These are phyloP conservation scores for Trichoderma aggressivum DNA, from an alignment of 2,329 filamentous ascomycete genomes.

Conservation along the genomic window DNA sequence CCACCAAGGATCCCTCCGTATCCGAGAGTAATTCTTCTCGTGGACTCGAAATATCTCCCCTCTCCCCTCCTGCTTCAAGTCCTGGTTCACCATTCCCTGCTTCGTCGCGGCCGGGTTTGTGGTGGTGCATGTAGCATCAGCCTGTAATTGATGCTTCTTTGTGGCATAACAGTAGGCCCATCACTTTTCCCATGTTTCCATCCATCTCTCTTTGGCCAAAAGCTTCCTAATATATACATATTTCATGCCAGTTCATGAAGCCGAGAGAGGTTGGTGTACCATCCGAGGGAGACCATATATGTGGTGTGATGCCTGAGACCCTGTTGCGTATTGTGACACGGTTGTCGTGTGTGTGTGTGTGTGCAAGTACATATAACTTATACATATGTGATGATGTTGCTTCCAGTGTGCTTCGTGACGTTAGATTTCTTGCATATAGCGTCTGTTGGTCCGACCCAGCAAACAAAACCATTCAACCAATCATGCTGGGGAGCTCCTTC, in stretches of 20 bases:
- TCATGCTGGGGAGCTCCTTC: constrained; percentile 24
- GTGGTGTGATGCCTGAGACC: not conserved
- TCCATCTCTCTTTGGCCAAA: not conserved
- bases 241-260: not conserved
- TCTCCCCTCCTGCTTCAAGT: not conserved
- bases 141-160: not conserved
- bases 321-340: not conserved
- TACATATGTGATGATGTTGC: not conserved
- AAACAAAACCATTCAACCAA: constrained; percentile 8
- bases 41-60: not conserved
- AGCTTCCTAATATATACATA: not conserved
- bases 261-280: not conserved
- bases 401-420: not conserved
- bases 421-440: not conserved
- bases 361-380: not conserved
- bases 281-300: not conserved
- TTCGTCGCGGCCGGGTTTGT: too few species aligned
- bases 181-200: not conserved
- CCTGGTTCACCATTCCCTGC: not conserved
- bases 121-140: not conserved
- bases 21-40: not conserved
- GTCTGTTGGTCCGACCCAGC: not conserved
- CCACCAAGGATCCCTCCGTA: too few species aligned
- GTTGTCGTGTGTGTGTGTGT: not conserved
- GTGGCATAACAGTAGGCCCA: not conserved